Evolutionary conservation across 2,329 filamentous ascomycete species (phyloP).

Genomic region (Diaporthe eres): DNA sequence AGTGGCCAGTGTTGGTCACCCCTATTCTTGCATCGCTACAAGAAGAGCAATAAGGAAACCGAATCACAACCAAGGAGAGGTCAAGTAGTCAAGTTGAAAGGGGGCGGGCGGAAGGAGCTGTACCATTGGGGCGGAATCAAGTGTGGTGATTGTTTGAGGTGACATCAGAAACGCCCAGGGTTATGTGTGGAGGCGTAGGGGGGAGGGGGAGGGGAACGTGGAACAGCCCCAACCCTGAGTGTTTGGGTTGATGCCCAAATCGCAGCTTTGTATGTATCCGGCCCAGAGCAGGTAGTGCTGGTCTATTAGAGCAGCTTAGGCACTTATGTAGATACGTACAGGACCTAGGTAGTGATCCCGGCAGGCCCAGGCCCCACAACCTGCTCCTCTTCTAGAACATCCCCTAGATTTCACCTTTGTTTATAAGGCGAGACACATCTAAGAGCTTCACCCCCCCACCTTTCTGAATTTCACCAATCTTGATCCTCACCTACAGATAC

Average conservation of each 20-base stretch:
- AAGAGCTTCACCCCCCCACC: not conserved
- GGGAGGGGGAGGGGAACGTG: not conserved
- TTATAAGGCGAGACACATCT: constrained; percentile 12
- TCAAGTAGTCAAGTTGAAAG: constrained; percentile 15
- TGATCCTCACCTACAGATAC: not conserved
- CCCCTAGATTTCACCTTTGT: constrained; percentile 9
- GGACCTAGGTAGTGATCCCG: not conserved
- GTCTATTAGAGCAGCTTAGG: not conserved
- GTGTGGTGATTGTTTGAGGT: constrained; percentile 28
- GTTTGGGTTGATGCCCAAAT: constrained; percentile 14
- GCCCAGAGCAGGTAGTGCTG: not conserved
- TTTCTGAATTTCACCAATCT: not conserved
- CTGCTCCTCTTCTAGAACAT: constrained; percentile 30
- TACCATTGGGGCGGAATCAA: constrained; percentile 1
- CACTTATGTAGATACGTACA: not conserved
- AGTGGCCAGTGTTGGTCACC: not conserved
- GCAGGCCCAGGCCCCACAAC: constrained; percentile 9
- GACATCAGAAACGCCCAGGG: constrained; percentile 31
- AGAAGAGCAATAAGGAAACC: not conserved
- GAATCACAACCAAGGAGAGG: not conserved
- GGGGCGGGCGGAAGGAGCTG: constrained; percentile 4
- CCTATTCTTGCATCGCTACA: not conserved
- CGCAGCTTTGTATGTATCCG: no score
- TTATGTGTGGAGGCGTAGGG: not conserved
- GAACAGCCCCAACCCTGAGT: constrained; percentile 4